Conservation (phyloP, 176 grass and related monocot genomes). For the Neostapfia colusana region DNA sequence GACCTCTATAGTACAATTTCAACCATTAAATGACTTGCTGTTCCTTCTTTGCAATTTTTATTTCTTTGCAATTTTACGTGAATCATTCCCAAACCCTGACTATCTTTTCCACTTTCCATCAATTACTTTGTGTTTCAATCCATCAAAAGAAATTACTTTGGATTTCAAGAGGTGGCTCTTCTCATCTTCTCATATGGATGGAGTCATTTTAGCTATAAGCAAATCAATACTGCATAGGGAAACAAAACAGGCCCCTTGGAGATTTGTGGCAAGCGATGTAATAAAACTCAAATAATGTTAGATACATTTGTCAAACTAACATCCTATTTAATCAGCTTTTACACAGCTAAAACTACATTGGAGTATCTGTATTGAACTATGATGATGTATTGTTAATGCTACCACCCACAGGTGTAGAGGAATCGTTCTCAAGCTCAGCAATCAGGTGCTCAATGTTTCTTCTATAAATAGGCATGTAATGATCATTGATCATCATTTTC, state of each 20-base stretch:
- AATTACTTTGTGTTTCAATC: not conserved
- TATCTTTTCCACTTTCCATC: not conserved
- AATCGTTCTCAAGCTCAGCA: slow-evolving; percentile 58
- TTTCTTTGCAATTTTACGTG: not conserved
- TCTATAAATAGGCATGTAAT: slow-evolving; percentile 96
- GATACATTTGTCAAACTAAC: slow-evolving; percentile 36
- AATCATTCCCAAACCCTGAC: not conserved
- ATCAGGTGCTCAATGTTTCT: slow-evolving; percentile 79
- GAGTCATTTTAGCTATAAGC: not conserved
- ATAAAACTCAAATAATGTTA: slow-evolving; percentile 14
- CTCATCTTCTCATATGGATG: not conserved
- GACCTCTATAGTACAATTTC: not conserved
- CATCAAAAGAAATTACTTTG: not conserved
- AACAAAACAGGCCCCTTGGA: not conserved
- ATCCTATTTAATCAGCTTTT: slow-evolving; percentile 47
- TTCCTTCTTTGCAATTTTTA: not conserved
- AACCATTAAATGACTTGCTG: not conserved
- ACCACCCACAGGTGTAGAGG: slow-evolving; percentile 16
- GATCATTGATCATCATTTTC: slow-evolving; percentile 90
- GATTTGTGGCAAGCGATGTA: not conserved
- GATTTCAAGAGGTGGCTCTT: not conserved
- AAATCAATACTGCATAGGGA: not conserved
- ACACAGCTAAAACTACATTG: slow-evolving; percentile 40
- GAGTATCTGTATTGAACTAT: slow-evolving; percentile 31
- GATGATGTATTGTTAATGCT: slow-evolving; percentile 12